Conservation (phyloP, 2,329 filamentous ascomycete species). For the Paraphoma chrysanthemicola region DNA sequence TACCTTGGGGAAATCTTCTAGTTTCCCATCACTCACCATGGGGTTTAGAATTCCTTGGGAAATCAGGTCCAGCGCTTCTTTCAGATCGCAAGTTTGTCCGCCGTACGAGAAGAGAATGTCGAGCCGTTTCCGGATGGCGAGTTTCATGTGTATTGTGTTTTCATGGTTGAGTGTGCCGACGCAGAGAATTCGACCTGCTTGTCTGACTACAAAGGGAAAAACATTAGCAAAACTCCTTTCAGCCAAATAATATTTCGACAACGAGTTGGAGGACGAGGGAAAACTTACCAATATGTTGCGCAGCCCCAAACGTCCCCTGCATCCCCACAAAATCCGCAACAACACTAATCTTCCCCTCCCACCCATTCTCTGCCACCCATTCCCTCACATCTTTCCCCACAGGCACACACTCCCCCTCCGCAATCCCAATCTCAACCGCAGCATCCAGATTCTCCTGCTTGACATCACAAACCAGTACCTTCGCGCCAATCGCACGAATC, state of each 20-base stretch:
- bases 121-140: slow-evolving; percentile 26
- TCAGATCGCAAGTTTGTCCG: slow-evolving; percentile 23
- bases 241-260: too few relatives aligned
- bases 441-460: slow-evolving; percentile 29
- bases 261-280: not conserved
- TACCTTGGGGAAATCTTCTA: slow-evolving; percentile 21
- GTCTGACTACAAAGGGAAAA: too few relatives aligned
- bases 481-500: slow-evolving; percentile 22
- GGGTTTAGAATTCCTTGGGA: slow-evolving; percentile 22
- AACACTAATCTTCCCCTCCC: slow-evolving; percentile 22
- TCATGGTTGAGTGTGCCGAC: slow-evolving; percentile 31
- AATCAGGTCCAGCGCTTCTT: slow-evolving; percentile 22
- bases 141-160: slow-evolving; percentile 32
- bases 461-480: slow-evolving; percentile 28
- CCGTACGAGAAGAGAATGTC: slow-evolving; percentile 30
- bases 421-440: slow-evolving; percentile 20
- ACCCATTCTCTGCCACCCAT: slow-evolving; percentile 24
- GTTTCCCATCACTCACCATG: slow-evolving; percentile 22
- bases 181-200: slow-evolving; percentile 26
- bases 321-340: slow-evolving; percentile 30
- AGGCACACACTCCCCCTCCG: slow-evolving; percentile 19
- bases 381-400: slow-evolving; percentile 18
- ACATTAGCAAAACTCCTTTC: too few relatives aligned
- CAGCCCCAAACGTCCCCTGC: slow-evolving; percentile 26
- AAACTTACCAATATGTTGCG: slow-evolving; percentile 24